Conservation (phyloP, 75 land plant genomes). For the Selaginella tamariscina region DNA sequence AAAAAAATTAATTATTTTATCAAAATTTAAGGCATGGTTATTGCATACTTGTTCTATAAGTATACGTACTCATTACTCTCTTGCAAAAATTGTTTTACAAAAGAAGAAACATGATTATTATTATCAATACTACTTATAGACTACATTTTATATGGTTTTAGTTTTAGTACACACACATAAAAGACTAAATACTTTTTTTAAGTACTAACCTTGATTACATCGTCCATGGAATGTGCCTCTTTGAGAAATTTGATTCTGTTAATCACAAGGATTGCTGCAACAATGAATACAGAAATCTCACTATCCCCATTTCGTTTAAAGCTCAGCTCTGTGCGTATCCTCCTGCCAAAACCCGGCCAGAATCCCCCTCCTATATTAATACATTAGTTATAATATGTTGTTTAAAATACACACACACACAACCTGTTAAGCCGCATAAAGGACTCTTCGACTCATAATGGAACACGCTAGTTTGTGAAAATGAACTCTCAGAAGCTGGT, state of each 20-base stretch:
- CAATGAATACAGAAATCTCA: constrained; percentile 76
- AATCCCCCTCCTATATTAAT: constrained; percentile 35
- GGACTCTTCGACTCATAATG: neutral
- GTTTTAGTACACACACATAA: too few species aligned
- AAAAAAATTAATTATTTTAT: too few species aligned
- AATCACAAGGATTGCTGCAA: constrained; percentile 61
- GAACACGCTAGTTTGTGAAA: neutral
- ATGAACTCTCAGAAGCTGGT: neutral
- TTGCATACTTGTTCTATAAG: too few species aligned
- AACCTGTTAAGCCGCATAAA: neutral
- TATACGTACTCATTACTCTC: too few species aligned
- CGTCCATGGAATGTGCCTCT: constrained; percentile 71
- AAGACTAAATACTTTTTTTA: too few species aligned
- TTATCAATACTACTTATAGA: too few species aligned
- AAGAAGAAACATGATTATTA: neutral
- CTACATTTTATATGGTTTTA: too few species aligned
- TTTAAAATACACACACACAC: too few species aligned
- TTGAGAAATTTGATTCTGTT: constrained; percentile 52
- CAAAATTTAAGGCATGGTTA: too few species aligned
- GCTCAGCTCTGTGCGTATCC: constrained; percentile 13
- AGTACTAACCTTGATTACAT: constrained; percentile 63
- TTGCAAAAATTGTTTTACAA: neutral
- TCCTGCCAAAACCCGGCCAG: constrained; percentile 39
- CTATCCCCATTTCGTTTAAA: constrained; percentile 44
- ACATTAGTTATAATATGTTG: too few species aligned